phyloP scores from a whole-genome alignment of 2,329 filamentous ascomycete species.

The Scedosporium minutisporum region DNA sequence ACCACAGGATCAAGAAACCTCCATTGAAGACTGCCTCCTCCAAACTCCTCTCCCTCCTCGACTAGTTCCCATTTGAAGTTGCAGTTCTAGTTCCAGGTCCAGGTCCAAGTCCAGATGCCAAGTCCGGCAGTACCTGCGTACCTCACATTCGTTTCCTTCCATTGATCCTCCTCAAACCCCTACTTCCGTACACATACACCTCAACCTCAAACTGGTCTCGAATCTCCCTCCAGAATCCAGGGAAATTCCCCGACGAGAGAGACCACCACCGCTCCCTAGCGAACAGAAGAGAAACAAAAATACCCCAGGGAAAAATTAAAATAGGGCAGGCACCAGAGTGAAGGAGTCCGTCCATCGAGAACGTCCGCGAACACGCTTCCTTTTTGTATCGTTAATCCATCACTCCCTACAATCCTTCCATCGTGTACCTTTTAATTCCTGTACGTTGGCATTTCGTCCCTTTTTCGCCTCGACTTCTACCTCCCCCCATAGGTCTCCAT shows the following conservation, averaged over 20 bases:
- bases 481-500: background rate
- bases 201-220: background rate
- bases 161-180: background rate
- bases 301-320: background rate
- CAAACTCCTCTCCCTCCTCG: too few species aligned
- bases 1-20: too few species aligned
- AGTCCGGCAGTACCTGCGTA: background rate
- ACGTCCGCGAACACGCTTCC: too few species aligned
- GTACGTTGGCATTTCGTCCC: background rate
- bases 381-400: background rate
- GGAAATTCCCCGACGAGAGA: background rate
- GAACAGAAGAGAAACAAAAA: background rate
- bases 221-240: background rate
- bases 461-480: background rate
- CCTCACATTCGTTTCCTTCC: background rate
- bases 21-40: too few species aligned
- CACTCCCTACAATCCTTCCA: background rate
- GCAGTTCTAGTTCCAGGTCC: background rate
- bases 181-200: background rate
- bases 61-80: background rate
- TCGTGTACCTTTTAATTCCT: background rate
- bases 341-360: too few species aligned
- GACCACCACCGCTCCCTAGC: background rate
- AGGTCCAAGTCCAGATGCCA: background rate
- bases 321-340: background rate